These are phyloP conservation scores for Lachnellula suecica DNA, from an alignment of 2,329 filamentous ascomycete genomes.

Conservation along the genomic window DNA sequence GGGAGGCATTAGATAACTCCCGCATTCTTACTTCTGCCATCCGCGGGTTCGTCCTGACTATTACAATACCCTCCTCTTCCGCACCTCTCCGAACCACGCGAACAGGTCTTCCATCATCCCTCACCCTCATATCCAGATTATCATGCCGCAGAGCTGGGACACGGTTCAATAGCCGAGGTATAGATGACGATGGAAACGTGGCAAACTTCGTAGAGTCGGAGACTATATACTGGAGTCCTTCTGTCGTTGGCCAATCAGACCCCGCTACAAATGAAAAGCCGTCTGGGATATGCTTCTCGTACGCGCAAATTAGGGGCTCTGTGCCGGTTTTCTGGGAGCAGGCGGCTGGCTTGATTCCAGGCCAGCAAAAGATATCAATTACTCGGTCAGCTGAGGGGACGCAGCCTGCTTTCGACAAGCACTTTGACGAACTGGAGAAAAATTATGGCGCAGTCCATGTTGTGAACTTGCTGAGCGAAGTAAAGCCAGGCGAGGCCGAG, in stretches of 20 bases:
- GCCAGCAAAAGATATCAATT: slow-evolving; percentile 91
- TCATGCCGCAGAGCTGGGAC: slow-evolving; percentile 92
- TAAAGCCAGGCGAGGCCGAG: slow-evolving; percentile 83
- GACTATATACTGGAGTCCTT: slow-evolving; percentile 84
- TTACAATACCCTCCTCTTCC: slow-evolving; percentile 76
- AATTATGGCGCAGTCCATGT: slow-evolving; percentile 90
- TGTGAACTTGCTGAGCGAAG: slow-evolving; percentile 88
- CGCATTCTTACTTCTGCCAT: slow-evolving; percentile 91
- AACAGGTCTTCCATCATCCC: slow-evolving; percentile 74
- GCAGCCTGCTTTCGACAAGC: slow-evolving; percentile 92
- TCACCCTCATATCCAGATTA: slow-evolving; percentile 88
- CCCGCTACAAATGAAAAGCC: slow-evolving; percentile 21
- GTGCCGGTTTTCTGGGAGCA: slow-evolving; percentile 99
- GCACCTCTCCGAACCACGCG: slow-evolving; percentile 66
- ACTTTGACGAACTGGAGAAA: slow-evolving; percentile 84
- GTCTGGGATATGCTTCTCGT: slow-evolving; percentile 78
- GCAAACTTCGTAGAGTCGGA: slow-evolving; percentile 99
- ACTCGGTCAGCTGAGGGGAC: slow-evolving; percentile 88
- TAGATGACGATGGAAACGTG: slow-evolving; percentile 96
- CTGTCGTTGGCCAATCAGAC: slow-evolving; percentile 31
- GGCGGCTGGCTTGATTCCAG: slow-evolving; percentile 79
- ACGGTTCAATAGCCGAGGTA: slow-evolving; percentile 93
- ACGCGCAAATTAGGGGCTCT: slow-evolving; percentile 87
- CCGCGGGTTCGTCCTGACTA: slow-evolving; percentile 84
- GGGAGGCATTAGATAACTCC: slow-evolving; percentile 78